Conservation (phyloP, 2,329 filamentous ascomycete species). For the Drechslerella coelobrocha region DNA sequence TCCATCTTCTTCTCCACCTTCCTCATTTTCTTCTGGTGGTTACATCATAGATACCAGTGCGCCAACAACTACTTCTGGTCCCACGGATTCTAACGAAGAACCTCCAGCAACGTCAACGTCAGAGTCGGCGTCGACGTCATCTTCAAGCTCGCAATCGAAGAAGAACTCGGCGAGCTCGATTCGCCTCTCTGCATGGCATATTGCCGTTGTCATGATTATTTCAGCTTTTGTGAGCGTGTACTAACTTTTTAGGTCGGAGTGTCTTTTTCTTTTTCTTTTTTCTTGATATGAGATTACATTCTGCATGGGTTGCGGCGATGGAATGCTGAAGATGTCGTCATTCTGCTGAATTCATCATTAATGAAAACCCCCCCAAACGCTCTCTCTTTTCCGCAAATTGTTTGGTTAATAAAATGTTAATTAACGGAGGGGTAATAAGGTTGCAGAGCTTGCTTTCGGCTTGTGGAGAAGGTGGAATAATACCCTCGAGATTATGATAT, state of each 20-base stretch:
- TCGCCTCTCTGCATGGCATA: slow-evolving; percentile 15
- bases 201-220: slow-evolving; percentile 35
- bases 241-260: slow-evolving; percentile 16
- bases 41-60: slow-evolving; percentile 18
- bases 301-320: slow-evolving; percentile 1
- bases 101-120: slow-evolving; percentile 28
- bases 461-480: too few relatives aligned
- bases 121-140: slow-evolving; percentile 9
- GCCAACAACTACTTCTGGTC: slow-evolving; percentile 12
- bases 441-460: too few relatives aligned
- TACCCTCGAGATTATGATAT: too few relatives aligned
- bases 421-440: too few relatives aligned
- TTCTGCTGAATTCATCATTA: neutral
- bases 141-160: too few relatives aligned
- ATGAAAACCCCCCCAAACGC: neutral
- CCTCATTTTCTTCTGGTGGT: neutral
- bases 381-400: too few relatives aligned
- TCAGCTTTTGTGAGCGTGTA: slow-evolving; percentile 38
- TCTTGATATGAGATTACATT: neutral
- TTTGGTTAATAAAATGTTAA: too few relatives aligned
- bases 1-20: neutral
- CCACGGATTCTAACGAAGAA: slow-evolving; percentile 27
- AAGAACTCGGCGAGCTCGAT: slow-evolving; percentile 29
- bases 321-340: slow-evolving; percentile 5
- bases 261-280: neutral